Percentiles rank a stretch among this genome's conserved stretches.
These are phyloP conservation scores for Fusarium sp. DNA, from an alignment of 2,329 filamentous ascomycete species.

Conservation along the genomic window DNA sequence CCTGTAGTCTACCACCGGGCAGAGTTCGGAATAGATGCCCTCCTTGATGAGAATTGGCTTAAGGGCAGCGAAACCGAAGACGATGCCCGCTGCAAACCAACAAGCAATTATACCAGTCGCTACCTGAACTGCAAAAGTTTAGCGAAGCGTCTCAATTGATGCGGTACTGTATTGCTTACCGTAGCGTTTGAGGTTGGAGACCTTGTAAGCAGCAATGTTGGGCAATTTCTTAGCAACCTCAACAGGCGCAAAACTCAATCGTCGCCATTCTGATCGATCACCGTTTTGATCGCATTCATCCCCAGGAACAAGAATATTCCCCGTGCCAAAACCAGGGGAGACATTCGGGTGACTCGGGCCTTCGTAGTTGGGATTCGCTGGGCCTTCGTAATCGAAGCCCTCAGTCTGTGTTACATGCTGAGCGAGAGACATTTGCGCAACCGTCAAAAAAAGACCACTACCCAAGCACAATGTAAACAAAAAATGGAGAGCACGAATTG, in stretches of 20 bases:
- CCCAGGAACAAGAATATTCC: background rate
- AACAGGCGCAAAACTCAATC: conserved; percentile 42
- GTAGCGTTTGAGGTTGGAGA: conserved; percentile 41
- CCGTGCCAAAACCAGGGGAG: background rate
- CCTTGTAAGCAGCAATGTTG: conserved; percentile 44
- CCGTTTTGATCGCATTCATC: conserved; percentile 9
- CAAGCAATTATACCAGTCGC: conserved; percentile 74
- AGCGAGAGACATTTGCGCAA: conserved; percentile 52
- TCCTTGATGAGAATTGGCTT: conserved; percentile 82
- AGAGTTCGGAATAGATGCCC: conserved; percentile 74
- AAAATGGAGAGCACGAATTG: background rate
- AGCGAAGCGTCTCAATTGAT: background rate
- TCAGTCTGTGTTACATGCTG: conserved; percentile 53
- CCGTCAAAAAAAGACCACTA: background rate
- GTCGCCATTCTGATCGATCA: conserved; percentile 37
- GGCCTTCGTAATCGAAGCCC: conserved; percentile 52
- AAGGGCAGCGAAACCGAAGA: conserved; percentile 85
- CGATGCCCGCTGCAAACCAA: conserved; percentile 77
- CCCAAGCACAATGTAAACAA: background rate
- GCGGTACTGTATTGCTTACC: conserved; percentile 15
- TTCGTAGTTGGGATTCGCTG: conserved; percentile 33
- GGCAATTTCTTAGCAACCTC: conserved; percentile 40
- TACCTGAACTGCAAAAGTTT: conserved; percentile 68
- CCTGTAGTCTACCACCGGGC: conserved; percentile 51
- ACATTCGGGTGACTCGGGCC: background rate